Evolutionary conservation across 2,329 filamentous ascomycete species (phyloP).

Genomic region (Monilinia laxa): DNA sequence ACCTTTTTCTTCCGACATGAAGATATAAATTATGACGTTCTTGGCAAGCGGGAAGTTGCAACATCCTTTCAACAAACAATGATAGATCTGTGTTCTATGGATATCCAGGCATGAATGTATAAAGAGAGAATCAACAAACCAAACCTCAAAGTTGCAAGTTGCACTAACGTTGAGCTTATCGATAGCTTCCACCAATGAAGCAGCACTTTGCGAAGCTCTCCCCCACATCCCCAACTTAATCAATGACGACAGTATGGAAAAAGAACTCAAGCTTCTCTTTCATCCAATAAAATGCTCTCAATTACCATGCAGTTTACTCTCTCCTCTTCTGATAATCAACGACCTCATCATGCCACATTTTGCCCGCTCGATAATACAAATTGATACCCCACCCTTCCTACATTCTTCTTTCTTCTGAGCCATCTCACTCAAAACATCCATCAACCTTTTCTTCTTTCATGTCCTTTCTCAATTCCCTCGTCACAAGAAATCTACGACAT

Average conservation of each 20-base stretch:
- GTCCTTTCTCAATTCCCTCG: conserved; percentile 14
- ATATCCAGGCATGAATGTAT: no score
- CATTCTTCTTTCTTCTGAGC: not conserved
- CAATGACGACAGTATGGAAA: not conserved
- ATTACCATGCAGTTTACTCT: conserved; percentile 5
- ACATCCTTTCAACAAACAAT: no score
- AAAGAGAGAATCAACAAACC: no score
- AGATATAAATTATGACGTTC: not conserved
- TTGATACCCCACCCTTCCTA: conserved; percentile 1
- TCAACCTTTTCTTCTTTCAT: conserved; percentile 15
- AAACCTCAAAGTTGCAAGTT: no score
- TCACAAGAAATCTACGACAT: conserved; percentile 14
- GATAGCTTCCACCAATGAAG: not conserved
- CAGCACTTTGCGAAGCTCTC: not conserved
- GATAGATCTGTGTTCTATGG: no score
- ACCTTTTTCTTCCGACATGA: no score
- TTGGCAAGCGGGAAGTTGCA: no score
- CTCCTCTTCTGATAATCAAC: not conserved
- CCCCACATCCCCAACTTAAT: not conserved
- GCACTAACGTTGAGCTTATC: not conserved
- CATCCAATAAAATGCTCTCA: conserved; percentile 10
- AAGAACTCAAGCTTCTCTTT: conserved; percentile 3
- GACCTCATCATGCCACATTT: conserved; percentile 12
- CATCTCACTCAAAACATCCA: not conserved
- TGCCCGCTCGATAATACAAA: not conserved